These are phyloP conservation scores for Sporothrix mexicana DNA, from an alignment of 2,329 filamentous ascomycete genomes.

Conservation along the genomic window DNA sequence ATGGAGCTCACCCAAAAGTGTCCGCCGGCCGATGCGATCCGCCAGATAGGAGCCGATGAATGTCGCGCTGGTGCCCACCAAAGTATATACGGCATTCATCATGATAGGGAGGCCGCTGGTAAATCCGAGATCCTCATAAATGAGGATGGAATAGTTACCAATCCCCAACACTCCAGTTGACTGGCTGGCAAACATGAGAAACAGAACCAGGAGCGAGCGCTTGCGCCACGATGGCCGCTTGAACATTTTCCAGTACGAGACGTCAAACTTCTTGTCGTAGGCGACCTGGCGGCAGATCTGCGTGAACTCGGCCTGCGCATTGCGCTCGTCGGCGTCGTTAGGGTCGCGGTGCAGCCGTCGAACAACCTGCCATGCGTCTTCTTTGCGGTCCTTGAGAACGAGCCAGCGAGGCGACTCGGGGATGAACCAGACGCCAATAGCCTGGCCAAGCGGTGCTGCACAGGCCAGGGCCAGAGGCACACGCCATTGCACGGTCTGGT, in stretches of 20 bases:
- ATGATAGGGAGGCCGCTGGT: slow-evolving; percentile 30
- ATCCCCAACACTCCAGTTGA: slow-evolving; percentile 28
- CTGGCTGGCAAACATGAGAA: slow-evolving; percentile 30
- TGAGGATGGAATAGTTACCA: slow-evolving; percentile 29
- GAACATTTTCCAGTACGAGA: slow-evolving; percentile 46
- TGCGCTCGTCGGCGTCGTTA: slow-evolving; percentile 45
- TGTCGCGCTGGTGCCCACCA: slow-evolving; percentile 19
- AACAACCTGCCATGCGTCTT: slow-evolving; percentile 43
- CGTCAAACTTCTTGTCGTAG: slow-evolving; percentile 45
- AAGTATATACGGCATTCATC: slow-evolving; percentile 31
- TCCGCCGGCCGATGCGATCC: slow-evolving; percentile 24
- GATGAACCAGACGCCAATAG: slow-evolving; percentile 48
- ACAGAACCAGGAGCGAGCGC: slow-evolving; percentile 48
- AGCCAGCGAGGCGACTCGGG: slow-evolving; percentile 52
- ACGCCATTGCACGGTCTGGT: slow-evolving; percentile 43
- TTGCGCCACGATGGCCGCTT: slow-evolving; percentile 48
- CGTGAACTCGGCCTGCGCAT: slow-evolving; percentile 50
- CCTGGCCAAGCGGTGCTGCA: slow-evolving; percentile 46
- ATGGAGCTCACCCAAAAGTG: slow-evolving; percentile 7
- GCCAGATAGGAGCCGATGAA: slow-evolving; percentile 27
- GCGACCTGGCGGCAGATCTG: slow-evolving; percentile 53
- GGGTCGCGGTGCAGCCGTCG: slow-evolving; percentile 49
- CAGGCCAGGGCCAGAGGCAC: slow-evolving; percentile 53
- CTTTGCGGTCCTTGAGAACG: slow-evolving; percentile 21
- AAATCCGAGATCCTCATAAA: slow-evolving; percentile 29